These are phyloP conservation scores for Colletotrichum eremochloae DNA, from an alignment of 2,329 filamentous ascomycete genomes.

Conservation along the genomic window DNA sequence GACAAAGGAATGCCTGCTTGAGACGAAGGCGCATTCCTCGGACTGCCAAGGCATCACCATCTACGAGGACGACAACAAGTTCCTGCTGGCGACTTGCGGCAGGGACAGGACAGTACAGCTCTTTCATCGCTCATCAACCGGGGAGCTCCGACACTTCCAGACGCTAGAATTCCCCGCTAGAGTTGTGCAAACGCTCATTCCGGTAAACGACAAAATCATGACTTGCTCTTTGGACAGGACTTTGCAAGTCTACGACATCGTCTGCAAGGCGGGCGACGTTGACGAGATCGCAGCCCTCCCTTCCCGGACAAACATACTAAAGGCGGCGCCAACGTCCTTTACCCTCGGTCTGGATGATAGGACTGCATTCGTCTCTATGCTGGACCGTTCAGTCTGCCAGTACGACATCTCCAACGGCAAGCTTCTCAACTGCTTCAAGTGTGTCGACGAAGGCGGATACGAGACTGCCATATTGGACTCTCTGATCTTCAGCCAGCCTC, in stretches of 20 bases:
- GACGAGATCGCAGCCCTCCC: conserved; percentile 82
- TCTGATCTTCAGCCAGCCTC: conserved; percentile 73
- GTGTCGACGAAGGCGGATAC: conserved; percentile 81
- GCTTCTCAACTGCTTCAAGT: conserved; percentile 81
- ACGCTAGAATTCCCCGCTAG: conserved; percentile 94
- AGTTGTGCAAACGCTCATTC: conserved; percentile 80
- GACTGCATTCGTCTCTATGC: conserved; percentile 69
- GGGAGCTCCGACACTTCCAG: conserved; percentile 82
- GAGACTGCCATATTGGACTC: conserved; percentile 89
- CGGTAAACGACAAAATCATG: conserved; percentile 80
- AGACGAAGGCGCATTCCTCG: conserved; percentile 86
- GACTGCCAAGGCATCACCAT: conserved; percentile 88
- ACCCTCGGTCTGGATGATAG: conserved; percentile 73
- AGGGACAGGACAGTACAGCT: conserved; percentile 94
- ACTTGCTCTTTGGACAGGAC: conserved; percentile 93
- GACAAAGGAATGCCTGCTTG: conserved; percentile 72
- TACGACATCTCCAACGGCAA: conserved; percentile 78
- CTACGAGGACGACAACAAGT: conserved; percentile 70
- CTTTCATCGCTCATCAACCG: conserved; percentile 73
- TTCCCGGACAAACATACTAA: conserved; percentile 82
- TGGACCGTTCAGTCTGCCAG: conserved; percentile 72
- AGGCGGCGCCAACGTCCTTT: conserved; percentile 90
- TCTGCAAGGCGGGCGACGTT: conserved; percentile 75
- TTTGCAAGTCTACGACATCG: conserved; percentile 83
- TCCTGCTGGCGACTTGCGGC: conserved; percentile 84